phyloP scores from a whole-genome alignment of 192 early-diverging fungal species.

The Backusella psychrophila region DNA sequence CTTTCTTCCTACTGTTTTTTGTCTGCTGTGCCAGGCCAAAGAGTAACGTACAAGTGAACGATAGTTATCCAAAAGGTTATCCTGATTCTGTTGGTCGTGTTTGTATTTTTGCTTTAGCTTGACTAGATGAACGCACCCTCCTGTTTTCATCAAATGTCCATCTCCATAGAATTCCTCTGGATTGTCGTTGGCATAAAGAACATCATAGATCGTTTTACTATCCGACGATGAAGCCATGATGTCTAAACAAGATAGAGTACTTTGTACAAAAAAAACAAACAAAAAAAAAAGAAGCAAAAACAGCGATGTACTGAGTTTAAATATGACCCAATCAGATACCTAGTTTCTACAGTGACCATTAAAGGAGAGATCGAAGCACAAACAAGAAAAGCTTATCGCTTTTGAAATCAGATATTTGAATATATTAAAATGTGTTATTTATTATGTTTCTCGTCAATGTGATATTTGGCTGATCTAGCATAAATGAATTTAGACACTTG shows the following conservation, averaged over 20 bases:
- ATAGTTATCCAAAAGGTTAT: slow-evolving; percentile 17
- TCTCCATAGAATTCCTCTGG: slow-evolving; percentile 20
- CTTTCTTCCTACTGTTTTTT: slow-evolving; percentile 10
- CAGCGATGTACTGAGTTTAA: background rate
- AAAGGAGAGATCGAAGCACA: background rate
- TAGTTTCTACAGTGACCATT: background rate
- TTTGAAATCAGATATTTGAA: background rate
- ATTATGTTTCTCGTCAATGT: background rate
- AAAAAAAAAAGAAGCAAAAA: background rate
- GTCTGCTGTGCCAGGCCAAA: slow-evolving; percentile 6
- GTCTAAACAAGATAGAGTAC: background rate
- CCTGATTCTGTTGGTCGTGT: background rate
- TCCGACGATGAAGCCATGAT: background rate
- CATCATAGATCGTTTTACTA: slow-evolving; percentile 23
- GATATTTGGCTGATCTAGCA: background rate
- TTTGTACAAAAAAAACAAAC: background rate
- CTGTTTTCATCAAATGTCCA: background rate
- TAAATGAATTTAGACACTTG: background rate
- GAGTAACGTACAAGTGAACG: slow-evolving; percentile 19
- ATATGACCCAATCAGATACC: background rate
- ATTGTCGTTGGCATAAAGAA: slow-evolving; percentile 23
- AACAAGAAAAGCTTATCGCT: slow-evolving; percentile 4
- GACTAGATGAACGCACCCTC: slow-evolving; percentile 20
- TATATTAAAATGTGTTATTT: background rate
- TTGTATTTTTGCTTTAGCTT: slow-evolving; percentile 12